Base-by-base conservation (phyloP, 1,284 basidiomycete species). In the Flammula alnicola region DNA sequence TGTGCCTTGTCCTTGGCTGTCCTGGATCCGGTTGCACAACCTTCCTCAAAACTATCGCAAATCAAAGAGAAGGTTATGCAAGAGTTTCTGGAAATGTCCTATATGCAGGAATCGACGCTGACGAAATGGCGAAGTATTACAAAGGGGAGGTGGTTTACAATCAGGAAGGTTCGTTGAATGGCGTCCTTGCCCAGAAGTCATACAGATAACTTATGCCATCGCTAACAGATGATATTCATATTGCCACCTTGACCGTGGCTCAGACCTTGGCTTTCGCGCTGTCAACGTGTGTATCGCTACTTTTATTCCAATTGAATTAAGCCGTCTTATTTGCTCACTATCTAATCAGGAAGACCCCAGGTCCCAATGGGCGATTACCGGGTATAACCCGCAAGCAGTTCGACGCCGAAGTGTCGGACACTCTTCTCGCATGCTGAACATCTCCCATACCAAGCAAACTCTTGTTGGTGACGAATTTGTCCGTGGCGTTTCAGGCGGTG, bases 71-170 rank as follows among this genome's bases (percentile, higher is more conserved):
- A 8, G 87, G 79, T 16, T 93, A 82, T 62, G 75, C 78, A 4
- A 68, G 63, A 12, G 75, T 91, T 10, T 58, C 66, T 1, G 91
- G 91, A n/a, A 73, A 87, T 1, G 80, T 92, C 9, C 70, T 77
- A 0, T 94, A 93, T 62, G 88, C 85, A 12, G 88, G 88, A 4
- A 89, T 92, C 45, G 71, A 74, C 43, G 80, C 86, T 0, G 61
- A 65, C 11, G 81, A 88, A 57, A 88, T 90, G 78, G 75, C 73
- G 1, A 83, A 83, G 55, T 65, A 74, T 49, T 89, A 86, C 68
- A 87, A 81, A 53, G 94, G 93, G 41, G 93, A 95, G 68, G 89
- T 93, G 10, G 83, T 88, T 12, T 95, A 93, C 69, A 93, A 92
- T 60, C 78, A 83, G 60, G 88, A 90, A 73, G 84, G 84, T 81